A percentile compares a stretch with the other conserved stretches of the same genome.
phyloP scores from a whole-genome alignment of 2,329 filamentous ascomycete species.

The Pyrenochaeta sp. region DNA sequence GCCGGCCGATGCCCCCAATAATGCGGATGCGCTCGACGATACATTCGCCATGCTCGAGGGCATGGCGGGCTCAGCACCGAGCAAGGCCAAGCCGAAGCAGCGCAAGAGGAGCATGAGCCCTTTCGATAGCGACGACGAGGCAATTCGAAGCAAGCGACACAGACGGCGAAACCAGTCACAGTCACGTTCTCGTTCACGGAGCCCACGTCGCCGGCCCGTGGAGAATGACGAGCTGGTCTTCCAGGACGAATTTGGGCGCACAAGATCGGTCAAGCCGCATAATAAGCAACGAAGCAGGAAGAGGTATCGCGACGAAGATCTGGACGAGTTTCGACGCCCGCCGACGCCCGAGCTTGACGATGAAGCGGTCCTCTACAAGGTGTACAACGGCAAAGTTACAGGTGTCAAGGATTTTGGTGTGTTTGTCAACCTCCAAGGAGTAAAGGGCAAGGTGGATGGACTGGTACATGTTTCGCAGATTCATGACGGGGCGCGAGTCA shows the following conservation, averaged over 20 bases:
- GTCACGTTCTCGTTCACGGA: constrained; percentile 63
- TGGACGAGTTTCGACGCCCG: constrained; percentile 69
- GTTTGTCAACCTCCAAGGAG: constrained; percentile 89
- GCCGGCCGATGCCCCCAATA: constrained; percentile 46
- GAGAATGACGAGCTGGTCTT: constrained; percentile 61
- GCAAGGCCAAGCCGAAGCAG: constrained; percentile 55
- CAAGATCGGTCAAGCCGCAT: constrained; percentile 49
- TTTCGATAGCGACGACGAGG: constrained; percentile 53
- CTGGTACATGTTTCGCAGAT: constrained; percentile 94
- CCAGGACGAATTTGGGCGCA: constrained; percentile 67
- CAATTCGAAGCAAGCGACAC: constrained; percentile 52
- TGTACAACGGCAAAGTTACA: constrained; percentile 89
- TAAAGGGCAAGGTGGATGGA: constrained; percentile 88
- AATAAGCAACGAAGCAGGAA: constrained; percentile 51
- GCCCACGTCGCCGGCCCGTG: constrained; percentile 52
- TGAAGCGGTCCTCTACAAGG: constrained; percentile 78
- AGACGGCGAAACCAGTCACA: constrained; percentile 58
- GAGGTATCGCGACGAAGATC: constrained; percentile 48
- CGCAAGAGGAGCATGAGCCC: constrained; percentile 69
- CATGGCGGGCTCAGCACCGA: constrained; percentile 64
- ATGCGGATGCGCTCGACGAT: constrained; percentile 81
- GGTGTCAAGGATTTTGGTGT: constrained; percentile 95
- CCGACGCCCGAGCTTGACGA: constrained; percentile 82
- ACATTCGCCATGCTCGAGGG: constrained; percentile 91
- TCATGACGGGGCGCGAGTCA: constrained; percentile 82